Conservation (phyloP, 75 land plant genomes). For the Sequoia sempervirens region DNA sequence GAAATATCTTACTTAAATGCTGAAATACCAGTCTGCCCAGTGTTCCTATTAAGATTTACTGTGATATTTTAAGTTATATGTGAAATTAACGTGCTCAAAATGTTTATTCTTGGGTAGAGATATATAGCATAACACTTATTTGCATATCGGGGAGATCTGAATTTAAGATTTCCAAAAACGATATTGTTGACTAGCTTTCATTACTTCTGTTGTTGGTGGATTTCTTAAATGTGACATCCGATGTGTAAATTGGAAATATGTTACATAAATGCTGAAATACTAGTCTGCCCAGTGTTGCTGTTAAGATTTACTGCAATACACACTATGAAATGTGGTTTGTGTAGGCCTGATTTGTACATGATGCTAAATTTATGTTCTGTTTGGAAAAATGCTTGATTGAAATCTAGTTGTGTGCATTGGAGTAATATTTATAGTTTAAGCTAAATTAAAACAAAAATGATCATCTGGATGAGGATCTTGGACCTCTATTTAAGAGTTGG, state of each 20-base stretch:
- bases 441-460: neutral
- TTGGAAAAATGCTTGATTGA: neutral
- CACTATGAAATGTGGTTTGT: neutral
- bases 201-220: neutral
- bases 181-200: neutral
- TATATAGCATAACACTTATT: neutral
- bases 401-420: neutral
- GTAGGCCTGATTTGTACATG: neutral
- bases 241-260: neutral
- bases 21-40: neutral
- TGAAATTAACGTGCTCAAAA: neutral
- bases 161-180: neutral
- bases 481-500: no score
- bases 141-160: neutral
- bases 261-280: neutral
- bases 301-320: neutral
- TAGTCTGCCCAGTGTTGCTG: neutral
- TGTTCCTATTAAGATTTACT: no score
- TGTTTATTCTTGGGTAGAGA: neutral
- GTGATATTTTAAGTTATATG: no score
- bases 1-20: neutral
- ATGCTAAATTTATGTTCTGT: neutral
- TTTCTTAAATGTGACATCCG: neutral
- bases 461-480: no score
- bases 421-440: neutral